Percentiles rank a stretch among this genome's conserved stretches.
phyloP scores from a whole-genome alignment of 2,329 filamentous ascomycete genomes.

The Colletotrichum sp. region DNA sequence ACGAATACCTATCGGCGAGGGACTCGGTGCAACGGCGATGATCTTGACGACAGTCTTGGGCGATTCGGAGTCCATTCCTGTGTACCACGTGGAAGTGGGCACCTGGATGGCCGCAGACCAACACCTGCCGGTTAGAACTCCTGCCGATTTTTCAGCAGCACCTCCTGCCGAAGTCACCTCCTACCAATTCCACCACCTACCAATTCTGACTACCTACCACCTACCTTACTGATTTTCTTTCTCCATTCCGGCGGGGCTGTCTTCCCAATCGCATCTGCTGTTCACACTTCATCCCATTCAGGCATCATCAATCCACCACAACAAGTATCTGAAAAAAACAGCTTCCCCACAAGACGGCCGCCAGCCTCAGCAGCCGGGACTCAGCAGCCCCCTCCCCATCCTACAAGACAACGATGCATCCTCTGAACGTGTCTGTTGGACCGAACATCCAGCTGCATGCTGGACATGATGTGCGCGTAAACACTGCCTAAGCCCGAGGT shows the following conservation, averaged over 20 bases:
- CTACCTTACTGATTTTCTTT: no score
- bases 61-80: background rate
- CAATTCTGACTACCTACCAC: background rate
- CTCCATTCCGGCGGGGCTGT: background rate
- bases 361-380: no score
- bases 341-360: background rate
- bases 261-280: background rate
- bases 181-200: background rate
- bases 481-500: no score
- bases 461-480: no score
- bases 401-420: no score
- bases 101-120: background rate
- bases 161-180: no score
- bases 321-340: background rate
- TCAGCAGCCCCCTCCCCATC: no score
- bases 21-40: no score
- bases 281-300: background rate
- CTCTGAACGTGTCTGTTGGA: no score
- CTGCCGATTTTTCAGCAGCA: background rate
- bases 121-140: background rate
- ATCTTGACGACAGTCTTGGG: no score
- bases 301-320: background rate
- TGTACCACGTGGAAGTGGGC: background rate
- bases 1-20: no score
- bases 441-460: no score